Base-by-base conservation (phyloP, 2,329 filamentous ascomycete species). In the Pseudovirgaria hyperparasitica region DNA sequence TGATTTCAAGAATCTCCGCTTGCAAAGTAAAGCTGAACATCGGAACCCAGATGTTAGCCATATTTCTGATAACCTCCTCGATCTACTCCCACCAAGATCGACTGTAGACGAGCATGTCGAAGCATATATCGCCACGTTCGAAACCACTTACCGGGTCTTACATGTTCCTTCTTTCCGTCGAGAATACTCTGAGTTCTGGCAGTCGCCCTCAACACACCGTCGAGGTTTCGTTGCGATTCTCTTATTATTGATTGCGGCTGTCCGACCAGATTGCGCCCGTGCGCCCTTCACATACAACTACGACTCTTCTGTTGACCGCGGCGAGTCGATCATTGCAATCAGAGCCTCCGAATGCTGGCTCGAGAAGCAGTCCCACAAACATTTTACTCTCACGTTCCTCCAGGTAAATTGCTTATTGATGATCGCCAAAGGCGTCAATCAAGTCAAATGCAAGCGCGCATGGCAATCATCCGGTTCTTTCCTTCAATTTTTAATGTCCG, bases 401-500 rank as follows among this genome's bases (percentile, higher is more conserved):
- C 66, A 70, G 18, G 47, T 69, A 3, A 57, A 63, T 9, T 63
- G 66, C 27, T 45, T 72, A 13, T 42, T 65, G 8, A 43, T 66
- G 5, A 49, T 69, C 5, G 62, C 67, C 0, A 63, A 61, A 29
- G 58, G 63, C 20, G 53, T 52, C 4, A 64, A 63, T 29, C 60
- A 57, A n/a, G 55, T 67, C 31, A 66, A 64, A 32, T 49, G 60
- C 28, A 72, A 70, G 40, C 58, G 67, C 32, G 58, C 62, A 10
- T 70, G 67, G 67, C 48, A 63, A 5, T 48, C 59, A 3, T 57
- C 60, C 1, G 64, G 64, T 2, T 60, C 57, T n/a, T 34, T 71
- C 8, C 42, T 71, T 5, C 57, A 63, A 19, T 55, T 65, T 26
- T 66, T 64, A 11, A 61, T 72, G 48, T 50, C 65, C 24, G 55